phyloP scores from a whole-genome alignment of 345 rosid genomes.

The Dipteronia sinensis region DNA sequence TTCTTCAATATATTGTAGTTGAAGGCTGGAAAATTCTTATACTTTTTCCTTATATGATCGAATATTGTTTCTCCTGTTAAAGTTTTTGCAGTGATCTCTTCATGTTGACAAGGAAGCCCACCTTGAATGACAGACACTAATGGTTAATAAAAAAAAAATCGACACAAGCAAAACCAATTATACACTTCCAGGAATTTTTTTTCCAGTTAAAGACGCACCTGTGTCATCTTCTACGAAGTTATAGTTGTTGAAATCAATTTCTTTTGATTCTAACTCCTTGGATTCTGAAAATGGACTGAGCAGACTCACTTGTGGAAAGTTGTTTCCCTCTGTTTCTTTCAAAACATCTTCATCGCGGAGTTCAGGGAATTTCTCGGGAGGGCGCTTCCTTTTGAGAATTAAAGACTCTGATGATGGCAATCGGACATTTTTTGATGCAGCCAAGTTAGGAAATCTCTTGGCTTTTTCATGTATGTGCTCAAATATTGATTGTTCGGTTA shows the following conservation, averaged over 20 bases:
- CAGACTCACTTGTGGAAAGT: conserved; percentile 33
- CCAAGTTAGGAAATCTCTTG: conserved; percentile 60
- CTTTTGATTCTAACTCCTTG: conserved; percentile 23
- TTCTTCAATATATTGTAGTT: conserved; percentile 33
- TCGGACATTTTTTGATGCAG: conserved; percentile 36
- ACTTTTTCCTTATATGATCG: conserved; percentile 65
- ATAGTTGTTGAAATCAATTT: conserved; percentile 19
- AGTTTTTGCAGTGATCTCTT: conserved; percentile 25
- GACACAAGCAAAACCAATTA: conserved; percentile 8
- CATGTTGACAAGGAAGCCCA: conserved; percentile 32
- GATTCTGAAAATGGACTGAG: conserved; percentile 27
- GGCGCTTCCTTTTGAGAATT: conserved; percentile 51
- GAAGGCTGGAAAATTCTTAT: conserved; percentile 55
- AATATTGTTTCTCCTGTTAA: conserved; percentile 58
- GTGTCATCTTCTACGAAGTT: conserved; percentile 31
- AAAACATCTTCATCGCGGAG: conserved; percentile 28
- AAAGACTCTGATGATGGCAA: conserved; percentile 41
- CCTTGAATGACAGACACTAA: conserved; percentile 26
- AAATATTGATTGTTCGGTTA: conserved; percentile 62
- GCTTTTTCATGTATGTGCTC: conserved; percentile 86
- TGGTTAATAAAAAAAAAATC: not conserved
- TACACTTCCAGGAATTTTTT: not conserved
- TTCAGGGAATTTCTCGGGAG: conserved; percentile 40
- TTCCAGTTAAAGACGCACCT: conserved; percentile 34
- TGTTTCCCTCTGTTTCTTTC: conserved; percentile 27